A percentile compares a stretch with the other conserved stretches of the same genome.
Evolutionary conservation across 2,329 filamentous ascomycete genomes (phyloP).

Genomic region (Penicillium sp.): DNA sequence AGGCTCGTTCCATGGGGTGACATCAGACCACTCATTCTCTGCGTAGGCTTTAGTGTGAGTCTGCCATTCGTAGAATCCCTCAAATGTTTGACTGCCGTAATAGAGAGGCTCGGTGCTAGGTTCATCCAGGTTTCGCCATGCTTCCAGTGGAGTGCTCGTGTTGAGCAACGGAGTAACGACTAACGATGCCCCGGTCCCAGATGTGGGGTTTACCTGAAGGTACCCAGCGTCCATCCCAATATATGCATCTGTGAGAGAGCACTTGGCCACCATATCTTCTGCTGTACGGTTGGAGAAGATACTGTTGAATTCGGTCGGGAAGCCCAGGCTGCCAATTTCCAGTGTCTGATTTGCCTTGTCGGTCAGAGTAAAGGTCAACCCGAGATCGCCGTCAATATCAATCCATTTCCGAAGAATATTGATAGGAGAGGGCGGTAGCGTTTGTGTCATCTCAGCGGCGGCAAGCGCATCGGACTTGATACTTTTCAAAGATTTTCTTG

Average conservation of each 20-base stretch:
- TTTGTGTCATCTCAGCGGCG: too few relatives aligned
- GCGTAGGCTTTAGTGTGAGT: conserved; percentile 54
- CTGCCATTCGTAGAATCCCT: conserved; percentile 63
- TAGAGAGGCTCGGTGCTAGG: conserved; percentile 51
- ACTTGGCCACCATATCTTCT: not conserved
- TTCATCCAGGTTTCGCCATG: not conserved
- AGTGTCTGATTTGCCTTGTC: too few relatives aligned
- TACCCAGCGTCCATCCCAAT: not conserved
- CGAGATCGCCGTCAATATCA: too few relatives aligned
- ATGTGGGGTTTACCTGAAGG: not conserved
- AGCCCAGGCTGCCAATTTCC: too few relatives aligned
- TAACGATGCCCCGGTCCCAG: not conserved
- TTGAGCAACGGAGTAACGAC: not conserved
- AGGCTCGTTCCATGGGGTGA: conserved; percentile 53
- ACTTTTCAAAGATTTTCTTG: too few relatives aligned
- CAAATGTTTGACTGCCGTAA: conserved; percentile 57
- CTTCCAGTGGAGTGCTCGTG: not conserved
- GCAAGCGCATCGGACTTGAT: too few relatives aligned
- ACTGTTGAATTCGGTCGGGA: too few relatives aligned
- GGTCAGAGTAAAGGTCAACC: too few relatives aligned
- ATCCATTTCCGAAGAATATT: too few relatives aligned
- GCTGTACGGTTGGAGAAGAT: too few relatives aligned
- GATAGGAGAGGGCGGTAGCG: too few relatives aligned
- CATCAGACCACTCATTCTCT: conserved; percentile 54
- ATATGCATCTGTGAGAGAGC: not conserved